Conservation (phyloP, 225 moss, liverwort and hornwort species). For the Ulota crispa region DNA sequence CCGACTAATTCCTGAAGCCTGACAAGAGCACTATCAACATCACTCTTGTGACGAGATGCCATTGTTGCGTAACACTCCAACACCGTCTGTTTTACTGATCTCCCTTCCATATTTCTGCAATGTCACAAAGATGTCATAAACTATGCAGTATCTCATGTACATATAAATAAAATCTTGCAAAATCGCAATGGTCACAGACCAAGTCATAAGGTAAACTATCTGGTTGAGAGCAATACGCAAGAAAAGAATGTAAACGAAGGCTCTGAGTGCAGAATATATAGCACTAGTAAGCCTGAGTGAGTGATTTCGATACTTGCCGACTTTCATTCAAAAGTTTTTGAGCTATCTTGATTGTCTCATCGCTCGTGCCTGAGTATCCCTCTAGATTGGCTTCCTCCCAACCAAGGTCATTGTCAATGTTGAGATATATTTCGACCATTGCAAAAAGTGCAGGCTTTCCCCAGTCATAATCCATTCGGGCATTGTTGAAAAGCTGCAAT, state of each 20-base stretch:
- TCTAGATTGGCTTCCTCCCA: conserved; percentile 57
- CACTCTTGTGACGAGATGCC: conserved; percentile 72
- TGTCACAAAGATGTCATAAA: neutral
- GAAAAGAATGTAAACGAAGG: neutral
- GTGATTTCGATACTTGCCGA: conserved; percentile 40
- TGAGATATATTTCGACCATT: conserved; percentile 80
- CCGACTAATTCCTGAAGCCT: conserved; percentile 54
- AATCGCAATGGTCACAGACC: neutral
- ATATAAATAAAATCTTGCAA: neutral
- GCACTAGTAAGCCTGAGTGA: neutral
- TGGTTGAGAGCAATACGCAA: neutral
- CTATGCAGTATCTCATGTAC: neutral
- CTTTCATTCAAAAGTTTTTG: conserved; percentile 78
- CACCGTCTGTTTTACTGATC: conserved; percentile 64
- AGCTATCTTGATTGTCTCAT: conserved; percentile 68
- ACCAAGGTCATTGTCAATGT: conserved; percentile 58
- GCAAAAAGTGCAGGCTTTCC: conserved; percentile 65
- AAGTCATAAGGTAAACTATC: neutral
- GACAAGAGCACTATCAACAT: conserved; percentile 67
- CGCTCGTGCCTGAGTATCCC: conserved; percentile 30
- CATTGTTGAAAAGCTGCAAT: conserved; percentile 73
- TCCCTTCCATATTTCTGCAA: conserved; percentile 65
- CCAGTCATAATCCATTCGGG: conserved; percentile 77
- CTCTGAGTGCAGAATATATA: neutral
- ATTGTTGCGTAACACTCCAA: conserved; percentile 81